phyloP scores from a whole-genome alignment of 768 basidiomycete species.

The Gelatoporia subvermispora region DNA sequence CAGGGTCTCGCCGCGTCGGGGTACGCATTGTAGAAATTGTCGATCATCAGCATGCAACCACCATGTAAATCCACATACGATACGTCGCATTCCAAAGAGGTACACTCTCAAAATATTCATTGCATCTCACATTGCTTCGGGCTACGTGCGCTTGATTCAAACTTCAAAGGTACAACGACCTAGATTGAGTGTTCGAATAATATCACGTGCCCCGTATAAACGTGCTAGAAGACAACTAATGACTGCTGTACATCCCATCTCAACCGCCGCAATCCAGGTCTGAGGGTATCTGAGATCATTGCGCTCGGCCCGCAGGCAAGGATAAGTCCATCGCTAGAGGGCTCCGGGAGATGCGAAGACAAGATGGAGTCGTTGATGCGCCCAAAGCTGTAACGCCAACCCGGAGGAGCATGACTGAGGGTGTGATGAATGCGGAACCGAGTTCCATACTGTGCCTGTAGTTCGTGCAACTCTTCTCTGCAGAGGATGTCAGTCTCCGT shows the following conservation, averaged over 20 bases:
- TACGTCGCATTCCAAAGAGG: too few relatives aligned
- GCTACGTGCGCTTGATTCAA: too few relatives aligned
- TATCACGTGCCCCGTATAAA: too few relatives aligned
- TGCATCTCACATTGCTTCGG: too few relatives aligned
- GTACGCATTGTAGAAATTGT: conserved; percentile 2
- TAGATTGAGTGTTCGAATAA: too few relatives aligned
- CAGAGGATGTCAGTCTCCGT: conserved; percentile 47
- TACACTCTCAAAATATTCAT: too few relatives aligned
- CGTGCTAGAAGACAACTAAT: conserved; percentile 31
- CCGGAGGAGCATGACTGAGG: conserved; percentile 29
- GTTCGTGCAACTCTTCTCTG: conserved; percentile 40
- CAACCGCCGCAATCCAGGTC: conserved; percentile 25
- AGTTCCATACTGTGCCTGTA: conserved; percentile 24
- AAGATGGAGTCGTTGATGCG: conserved; percentile 38
- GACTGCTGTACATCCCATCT: conserved; percentile 33
- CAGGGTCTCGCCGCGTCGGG: conserved; percentile 13
- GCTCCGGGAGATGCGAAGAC: conserved; percentile 33
- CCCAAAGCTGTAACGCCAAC: conserved; percentile 39
- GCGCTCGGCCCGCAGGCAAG: conserved; percentile 47
- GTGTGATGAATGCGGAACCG: conserved; percentile 42
- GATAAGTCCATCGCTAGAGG: conserved; percentile 34
- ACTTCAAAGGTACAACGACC: too few relatives aligned
- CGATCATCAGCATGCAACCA: too few relatives aligned
- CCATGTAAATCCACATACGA: too few relatives aligned
- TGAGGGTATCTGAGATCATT: conserved; percentile 30